Percentiles rank a stretch among this genome's conserved stretches.
Conservation (phyloP, 1,284 basidiomycete species). For the Moesziomyces sp. region DNA sequence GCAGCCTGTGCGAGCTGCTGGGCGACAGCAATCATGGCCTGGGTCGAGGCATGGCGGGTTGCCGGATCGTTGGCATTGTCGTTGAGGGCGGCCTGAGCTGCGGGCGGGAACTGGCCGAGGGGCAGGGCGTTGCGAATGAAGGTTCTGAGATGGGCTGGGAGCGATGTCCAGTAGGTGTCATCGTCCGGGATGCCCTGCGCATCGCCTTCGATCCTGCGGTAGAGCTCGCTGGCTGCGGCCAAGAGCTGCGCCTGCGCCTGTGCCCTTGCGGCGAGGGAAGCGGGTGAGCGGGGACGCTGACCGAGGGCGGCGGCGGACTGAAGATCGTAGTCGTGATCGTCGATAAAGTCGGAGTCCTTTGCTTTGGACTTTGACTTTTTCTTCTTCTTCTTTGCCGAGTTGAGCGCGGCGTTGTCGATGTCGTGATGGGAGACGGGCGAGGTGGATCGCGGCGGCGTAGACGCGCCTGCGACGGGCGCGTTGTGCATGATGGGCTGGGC, state of each 20-base stretch:
- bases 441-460: slow-evolving; percentile 34
- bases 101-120: slow-evolving; percentile 61
- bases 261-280: slow-evolving; percentile 53
- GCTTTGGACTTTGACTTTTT: slow-evolving; percentile 61
- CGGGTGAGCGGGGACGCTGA: slow-evolving; percentile 42
- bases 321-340: slow-evolving; percentile 44
- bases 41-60: slow-evolving; percentile 60
- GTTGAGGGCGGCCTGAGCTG: slow-evolving; percentile 47
- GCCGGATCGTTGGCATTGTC: slow-evolving; percentile 55
- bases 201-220: slow-evolving; percentile 65
- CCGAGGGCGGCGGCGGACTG: slow-evolving; percentile 38
- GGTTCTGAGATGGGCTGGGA: slow-evolving; percentile 72
- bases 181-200: slow-evolving; percentile 69
- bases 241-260: slow-evolving; percentile 65
- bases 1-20: slow-evolving; percentile 66
- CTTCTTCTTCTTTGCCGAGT: slow-evolving; percentile 60
- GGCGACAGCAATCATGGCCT: slow-evolving; percentile 68
- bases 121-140: slow-evolving; percentile 74
- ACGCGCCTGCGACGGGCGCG: slow-evolving; percentile 29
- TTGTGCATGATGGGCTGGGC: slow-evolving; percentile 19
- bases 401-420: slow-evolving; percentile 29
- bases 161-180: slow-evolving; percentile 74
- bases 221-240: slow-evolving; percentile 65
- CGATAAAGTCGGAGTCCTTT: slow-evolving; percentile 43
- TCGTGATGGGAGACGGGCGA: slow-evolving; percentile 40